A percentile compares a stretch with the other conserved stretches of the same genome.
Conservation (phyloP, 805 yeast species). For the Nakazawaea peltata region DNA sequence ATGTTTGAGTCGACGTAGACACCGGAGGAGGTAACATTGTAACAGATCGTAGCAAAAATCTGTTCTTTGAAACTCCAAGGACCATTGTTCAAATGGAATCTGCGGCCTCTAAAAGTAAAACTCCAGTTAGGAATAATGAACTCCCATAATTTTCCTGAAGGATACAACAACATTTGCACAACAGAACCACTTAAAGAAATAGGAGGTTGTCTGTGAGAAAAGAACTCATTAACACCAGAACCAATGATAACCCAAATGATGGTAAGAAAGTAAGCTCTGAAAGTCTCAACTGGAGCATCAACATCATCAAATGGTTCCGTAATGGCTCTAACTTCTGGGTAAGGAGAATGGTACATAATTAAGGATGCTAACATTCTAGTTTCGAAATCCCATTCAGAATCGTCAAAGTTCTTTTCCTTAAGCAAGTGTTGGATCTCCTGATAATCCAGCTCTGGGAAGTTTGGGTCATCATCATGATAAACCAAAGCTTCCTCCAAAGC, state of each 20-base stretch:
- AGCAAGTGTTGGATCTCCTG: conserved; percentile 22
- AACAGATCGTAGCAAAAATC: conserved; percentile 46
- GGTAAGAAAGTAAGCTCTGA: conserved; percentile 48
- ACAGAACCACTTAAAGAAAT: conserved; percentile 35
- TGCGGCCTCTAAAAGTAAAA: conserved; percentile 28
- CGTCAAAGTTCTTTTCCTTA: conserved; percentile 5
- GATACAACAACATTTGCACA: conserved; percentile 36
- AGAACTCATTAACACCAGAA: conserved; percentile 47
- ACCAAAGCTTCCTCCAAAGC: conserved; percentile 30
- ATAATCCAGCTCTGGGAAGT: conserved; percentile 31
- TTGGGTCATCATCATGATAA: conserved; percentile 39
- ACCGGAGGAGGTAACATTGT: conserved; percentile 25
- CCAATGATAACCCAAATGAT: conserved; percentile 45
- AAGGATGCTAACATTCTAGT: conserved; percentile 27
- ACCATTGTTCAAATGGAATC: conserved; percentile 46
- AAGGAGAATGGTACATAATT: conserved; percentile 35
- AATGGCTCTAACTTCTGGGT: conserved; percentile 60
- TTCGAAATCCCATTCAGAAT: conserved; percentile 21
- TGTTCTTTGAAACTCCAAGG: conserved; percentile 62
- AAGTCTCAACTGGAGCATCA: conserved; percentile 37
- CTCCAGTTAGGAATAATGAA: conserved; percentile 30
- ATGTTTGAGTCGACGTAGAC: conserved; percentile 27
- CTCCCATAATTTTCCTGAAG: conserved; percentile 31
- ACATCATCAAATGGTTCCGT: conserved; percentile 52
- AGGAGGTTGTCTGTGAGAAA: conserved; percentile 45